Evolutionary conservation across 257 asterid genomes (phyloP).

Genomic region (Handroanthus guayacan): DNA sequence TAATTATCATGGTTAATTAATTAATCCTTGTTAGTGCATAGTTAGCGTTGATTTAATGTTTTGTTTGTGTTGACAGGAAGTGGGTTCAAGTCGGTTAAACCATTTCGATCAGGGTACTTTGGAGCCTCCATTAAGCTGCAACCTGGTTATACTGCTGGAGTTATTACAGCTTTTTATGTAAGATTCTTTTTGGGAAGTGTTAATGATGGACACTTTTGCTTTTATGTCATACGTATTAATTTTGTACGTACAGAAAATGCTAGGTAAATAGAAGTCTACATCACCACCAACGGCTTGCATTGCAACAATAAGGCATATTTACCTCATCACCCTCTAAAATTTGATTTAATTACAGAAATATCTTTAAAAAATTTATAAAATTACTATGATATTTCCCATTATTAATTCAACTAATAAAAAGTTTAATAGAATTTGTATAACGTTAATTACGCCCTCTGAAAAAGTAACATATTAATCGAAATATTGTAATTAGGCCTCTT

Average conservation of each 20-base stretch:
- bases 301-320: neutral
- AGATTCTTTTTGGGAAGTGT: slow-evolving; percentile 26
- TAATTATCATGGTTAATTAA: too few relatives aligned
- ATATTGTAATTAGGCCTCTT: too few relatives aligned
- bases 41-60: neutral
- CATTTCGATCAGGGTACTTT: slow-evolving; percentile 91
- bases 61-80: slow-evolving; percentile 56
- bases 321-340: too few relatives aligned
- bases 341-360: too few relatives aligned
- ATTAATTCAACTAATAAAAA: too few relatives aligned
- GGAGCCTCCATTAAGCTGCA: slow-evolving; percentile 93
- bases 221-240: slow-evolving; percentile 6
- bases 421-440: too few relatives aligned
- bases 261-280: neutral
- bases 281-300: neutral
- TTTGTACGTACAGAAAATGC: neutral
- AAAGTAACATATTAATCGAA: too few relatives aligned
- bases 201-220: neutral
- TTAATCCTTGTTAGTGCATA: neutral
- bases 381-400: too few relatives aligned
- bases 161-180: slow-evolving; percentile 94
- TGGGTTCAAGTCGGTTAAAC: slow-evolving; percentile 95
- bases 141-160: slow-evolving; percentile 95
- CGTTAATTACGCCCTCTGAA: too few relatives aligned
- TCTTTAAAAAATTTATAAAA: too few relatives aligned